Percentiles rank a stretch among this genome's conserved stretches.
These are phyloP conservation scores for Jackrogersella minutella DNA, from an alignment of 495 filamentous ascomycete species.

Conservation along the genomic window DNA sequence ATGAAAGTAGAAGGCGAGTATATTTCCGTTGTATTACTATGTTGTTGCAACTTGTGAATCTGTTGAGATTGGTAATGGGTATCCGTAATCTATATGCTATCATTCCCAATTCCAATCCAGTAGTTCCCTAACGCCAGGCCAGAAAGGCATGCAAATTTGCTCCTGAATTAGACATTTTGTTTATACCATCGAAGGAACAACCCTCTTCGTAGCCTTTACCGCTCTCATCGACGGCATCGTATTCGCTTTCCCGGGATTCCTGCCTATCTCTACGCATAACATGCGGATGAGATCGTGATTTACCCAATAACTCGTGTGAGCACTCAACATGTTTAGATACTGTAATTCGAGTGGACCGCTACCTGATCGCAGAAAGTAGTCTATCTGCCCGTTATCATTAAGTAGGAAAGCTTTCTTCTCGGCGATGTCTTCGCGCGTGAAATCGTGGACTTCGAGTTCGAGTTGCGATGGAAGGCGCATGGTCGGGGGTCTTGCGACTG, in stretches of 20 bases:
- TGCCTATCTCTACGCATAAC: slow-evolving; percentile 84
- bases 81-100: slow-evolving; percentile 39
- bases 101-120: slow-evolving; percentile 14
- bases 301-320: slow-evolving; percentile 95
- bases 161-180: slow-evolving; percentile 4
- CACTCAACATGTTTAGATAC: slow-evolving; percentile 95
- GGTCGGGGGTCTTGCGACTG: slow-evolving; percentile 48
- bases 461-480: slow-evolving; percentile 85
- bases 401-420: slow-evolving; percentile 87
- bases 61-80: slow-evolving; percentile 28
- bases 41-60: background rate
- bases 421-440: slow-evolving; percentile 88
- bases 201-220: slow-evolving; percentile 67
- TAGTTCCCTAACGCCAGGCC: slow-evolving; percentile 24
- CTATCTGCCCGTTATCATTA: slow-evolving; percentile 95
- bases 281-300: slow-evolving; percentile 85
- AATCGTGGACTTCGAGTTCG: slow-evolving; percentile 95
- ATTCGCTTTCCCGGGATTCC: slow-evolving; percentile 72
- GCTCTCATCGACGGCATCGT: slow-evolving; percentile 75
- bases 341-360: slow-evolving; percentile 89
- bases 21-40: background rate
- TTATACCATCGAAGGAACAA: slow-evolving; percentile 24
- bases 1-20: background rate
- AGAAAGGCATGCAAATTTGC: slow-evolving; percentile 7
- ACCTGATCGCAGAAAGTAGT: slow-evolving; percentile 82